Base-by-base conservation (phyloP, 2,329 filamentous ascomycete genomes). In the Ambrosiella xylebori region DNA sequence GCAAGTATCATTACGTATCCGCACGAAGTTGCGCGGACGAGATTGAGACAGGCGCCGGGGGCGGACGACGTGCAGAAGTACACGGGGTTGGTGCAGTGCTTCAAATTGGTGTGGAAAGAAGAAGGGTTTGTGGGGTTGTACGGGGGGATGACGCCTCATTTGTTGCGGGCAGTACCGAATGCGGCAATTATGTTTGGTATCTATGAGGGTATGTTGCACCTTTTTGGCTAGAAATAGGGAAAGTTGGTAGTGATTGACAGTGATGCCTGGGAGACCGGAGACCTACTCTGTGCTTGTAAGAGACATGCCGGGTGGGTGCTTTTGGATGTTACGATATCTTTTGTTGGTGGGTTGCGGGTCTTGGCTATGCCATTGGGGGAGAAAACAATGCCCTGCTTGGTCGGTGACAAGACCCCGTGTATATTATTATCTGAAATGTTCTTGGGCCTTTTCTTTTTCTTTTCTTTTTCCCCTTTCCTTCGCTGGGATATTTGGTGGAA, bases 181-280 rank as follows among this genome's bases (percentile, higher is more conserved):
- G 89, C 91, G 7, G 89, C 87, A 64, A 95, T 97, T 69, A 96
- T 95, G 86, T 95, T 96, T 69, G 89, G 88, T 70, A 93, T 93
- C 75, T 95, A 81, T 65, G 78, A 81, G 66, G 76, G 73, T 57
- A 80, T 81, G 49, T 69, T 81, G 37, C 71, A 73, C 5, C 64
- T 77, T 5, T 73, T 76, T 60, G 65, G 73, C 59, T 56, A 61
- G 53, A 58, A 54, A 13, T 57, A 51, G 56, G 44, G 8, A 12
- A 7, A 38, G 37, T 27, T 36, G 7, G 7, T 3, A 7, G 37
- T n/a, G 6, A 38, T 7, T 37, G 51, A 27, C 13, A 8, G 51
- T 3, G 35, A 52, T 15, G 37, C 7, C 13, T 47, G 11, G 44
- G n/a, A 17, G 19, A 13, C n/a, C n/a, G 11, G 44, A 15, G 44